phyloP scores from a whole-genome alignment of 2,329 filamentous ascomycete genomes.

The Fusarium neocosmosporiellum region DNA sequence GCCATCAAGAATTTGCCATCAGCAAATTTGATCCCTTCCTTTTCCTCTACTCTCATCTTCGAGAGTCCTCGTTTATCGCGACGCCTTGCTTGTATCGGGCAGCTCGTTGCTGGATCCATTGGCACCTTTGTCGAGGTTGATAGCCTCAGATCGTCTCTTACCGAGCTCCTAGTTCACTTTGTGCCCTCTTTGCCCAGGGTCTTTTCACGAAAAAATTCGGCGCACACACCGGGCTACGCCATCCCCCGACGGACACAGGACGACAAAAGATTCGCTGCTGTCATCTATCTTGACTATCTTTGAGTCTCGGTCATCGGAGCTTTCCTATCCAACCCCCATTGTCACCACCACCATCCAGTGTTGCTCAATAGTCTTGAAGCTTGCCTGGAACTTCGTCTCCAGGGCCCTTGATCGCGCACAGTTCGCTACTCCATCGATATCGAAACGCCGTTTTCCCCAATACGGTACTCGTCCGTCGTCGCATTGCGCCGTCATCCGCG shows the following conservation, averaged over 20 bases:
- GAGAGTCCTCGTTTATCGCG: constrained; percentile 7
- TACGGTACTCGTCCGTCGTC: constrained; percentile 34
- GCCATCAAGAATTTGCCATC: constrained; percentile 36
- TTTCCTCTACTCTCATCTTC: constrained; percentile 14
- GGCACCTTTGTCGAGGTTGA: constrained; percentile 3
- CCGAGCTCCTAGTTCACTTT: background rate
- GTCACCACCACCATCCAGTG: background rate
- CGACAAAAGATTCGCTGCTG: constrained; percentile 1
- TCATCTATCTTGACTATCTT: constrained; percentile 1
- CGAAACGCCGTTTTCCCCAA: constrained; percentile 28
- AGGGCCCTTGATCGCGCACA: constrained; percentile 12
- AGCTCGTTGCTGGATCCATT: constrained; percentile 22
- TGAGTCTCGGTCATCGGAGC: constrained; percentile 5
- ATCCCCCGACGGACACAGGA: background rate
- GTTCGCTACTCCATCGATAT: constrained; percentile 13
- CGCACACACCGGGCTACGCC: constrained; percentile 5
- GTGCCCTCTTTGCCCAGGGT: background rate
- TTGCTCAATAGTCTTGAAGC: constrained; percentile 1
- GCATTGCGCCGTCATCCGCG: constrained; percentile 35
- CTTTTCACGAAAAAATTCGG: constrained; percentile 10
- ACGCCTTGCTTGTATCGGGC: constrained; percentile 18
- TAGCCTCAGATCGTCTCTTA: constrained; percentile 1
- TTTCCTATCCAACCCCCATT: constrained; percentile 18
- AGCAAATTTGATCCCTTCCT: constrained; percentile 31
- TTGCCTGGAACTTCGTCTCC: constrained; percentile 7